Evolutionary conservation across 768 basidiomycete species (phyloP).

Genomic region (Daedalea quercina): DNA sequence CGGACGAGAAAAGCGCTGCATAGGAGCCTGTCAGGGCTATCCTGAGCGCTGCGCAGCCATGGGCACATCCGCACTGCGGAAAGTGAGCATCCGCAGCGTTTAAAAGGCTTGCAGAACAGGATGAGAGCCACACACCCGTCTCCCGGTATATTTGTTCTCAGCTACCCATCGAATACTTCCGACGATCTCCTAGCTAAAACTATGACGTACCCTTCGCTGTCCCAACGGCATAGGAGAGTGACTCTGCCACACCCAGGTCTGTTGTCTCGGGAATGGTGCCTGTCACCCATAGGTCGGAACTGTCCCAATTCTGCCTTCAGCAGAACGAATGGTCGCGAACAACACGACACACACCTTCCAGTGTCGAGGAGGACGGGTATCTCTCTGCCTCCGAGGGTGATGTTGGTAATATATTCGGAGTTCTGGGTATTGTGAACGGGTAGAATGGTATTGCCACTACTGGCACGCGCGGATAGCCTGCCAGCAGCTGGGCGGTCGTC

Average conservation of each 20-base stretch:
- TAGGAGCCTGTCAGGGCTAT: too few relatives aligned
- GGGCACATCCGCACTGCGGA: too few relatives aligned
- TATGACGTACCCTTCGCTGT: constrained; percentile 49
- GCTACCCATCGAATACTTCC: neutral
- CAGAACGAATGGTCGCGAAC: neutral
- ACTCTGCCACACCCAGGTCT: constrained; percentile 49
- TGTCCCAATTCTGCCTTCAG: constrained; percentile 20
- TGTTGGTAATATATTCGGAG: constrained; percentile 65
- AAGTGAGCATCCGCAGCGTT: too few relatives aligned
- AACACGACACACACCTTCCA: constrained; percentile 48
- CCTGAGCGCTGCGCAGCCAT: too few relatives aligned
- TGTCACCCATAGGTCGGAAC: constrained; percentile 73
- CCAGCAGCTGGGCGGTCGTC: constrained; percentile 5
- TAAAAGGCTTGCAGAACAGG: too few relatives aligned
- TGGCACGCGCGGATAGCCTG: constrained; percentile 10
- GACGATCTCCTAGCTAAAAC: neutral
- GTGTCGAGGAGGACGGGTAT: constrained; percentile 68
- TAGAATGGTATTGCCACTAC: constrained; percentile 18
- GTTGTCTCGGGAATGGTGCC: constrained; percentile 41
- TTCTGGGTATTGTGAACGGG: constrained; percentile 62
- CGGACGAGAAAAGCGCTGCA: too few relatives aligned
- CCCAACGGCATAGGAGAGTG: constrained; percentile 66
- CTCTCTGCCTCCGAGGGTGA: constrained; percentile 54
- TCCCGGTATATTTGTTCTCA: too few relatives aligned
- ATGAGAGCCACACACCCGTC: too few relatives aligned